phyloP scores from a whole-genome alignment of 2,329 filamentous ascomycete species.

The Talaromyces rugulosus region DNA sequence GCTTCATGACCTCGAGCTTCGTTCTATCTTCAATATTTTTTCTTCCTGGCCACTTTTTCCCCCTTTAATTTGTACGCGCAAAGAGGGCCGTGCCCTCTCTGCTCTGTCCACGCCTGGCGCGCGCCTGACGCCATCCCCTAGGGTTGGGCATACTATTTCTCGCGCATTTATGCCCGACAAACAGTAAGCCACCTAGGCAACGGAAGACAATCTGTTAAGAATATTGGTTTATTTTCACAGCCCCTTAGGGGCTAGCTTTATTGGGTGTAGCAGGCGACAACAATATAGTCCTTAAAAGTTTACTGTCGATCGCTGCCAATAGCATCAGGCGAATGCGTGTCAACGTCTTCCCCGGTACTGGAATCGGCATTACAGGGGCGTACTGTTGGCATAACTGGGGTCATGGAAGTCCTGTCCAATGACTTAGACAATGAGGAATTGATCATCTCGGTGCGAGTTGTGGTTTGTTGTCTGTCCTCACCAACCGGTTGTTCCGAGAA shows the following conservation, averaged over 20 bases:
- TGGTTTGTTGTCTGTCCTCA: not conserved
- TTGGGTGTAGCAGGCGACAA: not conserved
- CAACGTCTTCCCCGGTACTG: not conserved
- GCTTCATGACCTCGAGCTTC: not conserved
- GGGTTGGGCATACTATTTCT: slow-evolving; percentile 17
- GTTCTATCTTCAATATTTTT: not conserved
- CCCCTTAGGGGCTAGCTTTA: not conserved
- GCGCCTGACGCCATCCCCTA: not conserved
- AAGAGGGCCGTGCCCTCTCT: not conserved
- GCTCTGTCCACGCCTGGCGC: not conserved
- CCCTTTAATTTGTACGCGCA: not conserved
- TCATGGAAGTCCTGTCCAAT: not conserved
- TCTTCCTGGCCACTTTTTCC: not conserved
- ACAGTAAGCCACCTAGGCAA: slow-evolving; percentile 9
- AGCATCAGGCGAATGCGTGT: not conserved
- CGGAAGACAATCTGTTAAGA: not conserved
- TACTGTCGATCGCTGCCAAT: not conserved
- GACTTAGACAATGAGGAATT: not conserved
- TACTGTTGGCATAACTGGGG: not conserved
- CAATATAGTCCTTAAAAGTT: not conserved
- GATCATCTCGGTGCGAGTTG: not conserved
- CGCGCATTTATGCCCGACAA: slow-evolving; percentile 24
- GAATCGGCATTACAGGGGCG: not conserved
- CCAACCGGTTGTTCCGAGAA: not conserved
- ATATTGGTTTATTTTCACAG: not conserved